phyloP scores from a whole-genome alignment of 2,329 filamentous ascomycete genomes.

The Diaporthe vaccinii region DNA sequence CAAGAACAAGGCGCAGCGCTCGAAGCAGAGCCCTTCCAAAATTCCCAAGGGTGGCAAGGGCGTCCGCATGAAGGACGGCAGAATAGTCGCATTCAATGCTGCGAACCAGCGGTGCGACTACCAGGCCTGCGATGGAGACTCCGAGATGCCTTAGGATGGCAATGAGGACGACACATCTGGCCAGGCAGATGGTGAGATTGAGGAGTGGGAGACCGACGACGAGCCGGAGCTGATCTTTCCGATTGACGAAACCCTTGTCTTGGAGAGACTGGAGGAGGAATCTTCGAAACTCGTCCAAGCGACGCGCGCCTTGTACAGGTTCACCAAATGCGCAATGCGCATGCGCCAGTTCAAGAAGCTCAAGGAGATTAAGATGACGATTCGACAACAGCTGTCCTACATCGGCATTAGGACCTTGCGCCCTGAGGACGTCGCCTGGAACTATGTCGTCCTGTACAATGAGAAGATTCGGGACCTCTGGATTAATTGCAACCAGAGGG shows the following conservation, averaged over 20 bases:
- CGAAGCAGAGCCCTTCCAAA: neutral
- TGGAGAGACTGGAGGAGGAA: neutral
- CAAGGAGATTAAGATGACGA: neutral
- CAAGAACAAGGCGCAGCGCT: neutral
- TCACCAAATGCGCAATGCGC: neutral
- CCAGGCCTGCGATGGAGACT: neutral
- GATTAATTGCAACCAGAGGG: neutral
- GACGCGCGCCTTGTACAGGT: neutral
- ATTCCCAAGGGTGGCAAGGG: neutral
- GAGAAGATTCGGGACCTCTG: constrained; percentile 20
- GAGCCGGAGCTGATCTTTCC: neutral
- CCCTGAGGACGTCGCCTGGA: constrained; percentile 13
- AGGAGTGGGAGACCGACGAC: neutral
- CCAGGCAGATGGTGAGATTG: neutral
- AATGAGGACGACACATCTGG: constrained; percentile 5
- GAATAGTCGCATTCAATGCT: neutral
- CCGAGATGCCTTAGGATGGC: constrained; percentile 25
- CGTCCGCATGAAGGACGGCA: neutral
- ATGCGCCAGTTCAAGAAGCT: neutral
- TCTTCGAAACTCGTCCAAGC: neutral
- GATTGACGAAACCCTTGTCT: neutral
- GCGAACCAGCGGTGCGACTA: neutral
- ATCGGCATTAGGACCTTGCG: neutral
- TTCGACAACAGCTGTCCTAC: neutral
- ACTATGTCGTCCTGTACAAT: constrained; percentile 6